Percentiles rank a stretch among this genome's conserved stretches.
phyloP scores from a whole-genome alignment of 2,329 filamentous ascomycete species.

The Epicoccum nigrum region DNA sequence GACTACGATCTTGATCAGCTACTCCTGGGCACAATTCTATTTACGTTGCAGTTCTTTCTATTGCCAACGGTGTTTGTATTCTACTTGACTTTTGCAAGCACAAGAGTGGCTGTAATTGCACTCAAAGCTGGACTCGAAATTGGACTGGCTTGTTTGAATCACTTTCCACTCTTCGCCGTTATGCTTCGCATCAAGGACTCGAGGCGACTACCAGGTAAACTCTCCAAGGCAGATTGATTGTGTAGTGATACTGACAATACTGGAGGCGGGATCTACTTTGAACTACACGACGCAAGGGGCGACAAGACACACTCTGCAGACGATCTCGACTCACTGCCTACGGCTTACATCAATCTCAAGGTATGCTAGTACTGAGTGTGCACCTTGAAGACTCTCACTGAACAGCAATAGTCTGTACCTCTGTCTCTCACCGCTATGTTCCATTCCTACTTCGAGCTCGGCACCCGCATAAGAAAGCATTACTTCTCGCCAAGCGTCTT shows the following conservation, averaged over 20 bases:
- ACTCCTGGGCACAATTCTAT: constrained; percentile 92
- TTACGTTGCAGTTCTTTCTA: constrained; percentile 93
- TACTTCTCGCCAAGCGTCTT: constrained; percentile 90
- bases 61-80: constrained; percentile 95
- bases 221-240: too few species aligned
- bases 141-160: constrained; percentile 89
- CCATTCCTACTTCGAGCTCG: constrained; percentile 95
- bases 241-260: not conserved
- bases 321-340: constrained; percentile 57
- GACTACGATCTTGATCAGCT: constrained; percentile 98
- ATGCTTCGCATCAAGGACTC: constrained; percentile 97
- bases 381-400: not conserved
- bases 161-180: constrained; percentile 94
- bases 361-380: too few species aligned
- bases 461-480: constrained; percentile 88
- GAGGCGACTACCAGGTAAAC: constrained; percentile 77
- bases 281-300: constrained; percentile 74
- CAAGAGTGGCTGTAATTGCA: constrained; percentile 92
- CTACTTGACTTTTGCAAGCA: constrained; percentile 93
- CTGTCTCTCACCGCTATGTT: constrained; percentile 94
- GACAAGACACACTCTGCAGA: constrained; percentile 47
- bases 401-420: constrained; percentile 68
- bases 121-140: constrained; percentile 93
- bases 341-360: constrained; percentile 59
- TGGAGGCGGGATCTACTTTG: constrained; percentile 80